Evolutionary conservation across 2,329 filamentous ascomycete species (phyloP).

Genomic region (Penicillium sumatraense): DNA sequence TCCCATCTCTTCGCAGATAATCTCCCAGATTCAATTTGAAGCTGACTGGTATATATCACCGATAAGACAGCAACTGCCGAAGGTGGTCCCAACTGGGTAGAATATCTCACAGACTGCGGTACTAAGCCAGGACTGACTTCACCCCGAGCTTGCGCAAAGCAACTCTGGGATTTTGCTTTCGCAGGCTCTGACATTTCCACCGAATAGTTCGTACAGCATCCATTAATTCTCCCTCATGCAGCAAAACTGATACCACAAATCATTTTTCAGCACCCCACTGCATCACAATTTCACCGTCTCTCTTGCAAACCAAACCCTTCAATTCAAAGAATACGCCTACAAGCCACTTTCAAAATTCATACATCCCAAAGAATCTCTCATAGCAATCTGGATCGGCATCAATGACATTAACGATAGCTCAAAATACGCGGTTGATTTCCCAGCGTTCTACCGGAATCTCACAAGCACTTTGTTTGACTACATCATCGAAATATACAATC

Average conservation of each 20-base stretch:
- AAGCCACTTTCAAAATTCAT: slow-evolving; percentile 42
- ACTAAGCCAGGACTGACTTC: slow-evolving; percentile 48
- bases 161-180: slow-evolving; percentile 63
- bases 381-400: slow-evolving; percentile 61
- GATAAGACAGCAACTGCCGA: slow-evolving; percentile 54
- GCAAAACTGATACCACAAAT: neutral
- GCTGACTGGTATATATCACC: neutral
- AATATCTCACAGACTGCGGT: slow-evolving; percentile 59
- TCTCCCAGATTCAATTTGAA: too few relatives aligned
- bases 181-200: slow-evolving; percentile 57
- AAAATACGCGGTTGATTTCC: slow-evolving; percentile 50
- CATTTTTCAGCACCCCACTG: slow-evolving; percentile 46
- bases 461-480: slow-evolving; percentile 48
- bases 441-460: slow-evolving; percentile 50
- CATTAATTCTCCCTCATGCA: neutral
- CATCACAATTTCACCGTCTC: slow-evolving; percentile 58
- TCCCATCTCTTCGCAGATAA: rapidly evolving
- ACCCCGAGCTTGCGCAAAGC: slow-evolving; percentile 50
- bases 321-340: slow-evolving; percentile 54
- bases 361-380: slow-evolving; percentile 44
- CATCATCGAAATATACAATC: slow-evolving; percentile 45
- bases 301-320: slow-evolving; percentile 55
- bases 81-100: slow-evolving; percentile 61
- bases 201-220: slow-evolving; percentile 36
- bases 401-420: slow-evolving; percentile 61